Evolutionary conservation across 164 flowering plant species (phyloP).

Genomic region (Aristolochia fimbriata): DNA sequence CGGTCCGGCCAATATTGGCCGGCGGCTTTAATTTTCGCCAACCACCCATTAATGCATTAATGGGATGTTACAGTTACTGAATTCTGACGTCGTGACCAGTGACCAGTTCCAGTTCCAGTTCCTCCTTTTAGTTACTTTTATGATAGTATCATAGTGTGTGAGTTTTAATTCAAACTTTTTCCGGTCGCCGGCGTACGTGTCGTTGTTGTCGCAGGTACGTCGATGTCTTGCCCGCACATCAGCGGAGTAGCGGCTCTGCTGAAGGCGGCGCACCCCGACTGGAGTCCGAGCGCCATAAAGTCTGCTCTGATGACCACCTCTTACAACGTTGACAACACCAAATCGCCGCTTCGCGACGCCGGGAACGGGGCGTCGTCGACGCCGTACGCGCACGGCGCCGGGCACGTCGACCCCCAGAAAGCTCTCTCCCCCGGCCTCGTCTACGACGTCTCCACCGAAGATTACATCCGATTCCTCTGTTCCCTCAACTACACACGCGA

Average conservation of each 20-base stretch:
- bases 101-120: too few relatives aligned
- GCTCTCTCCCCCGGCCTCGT: constrained; percentile 80
- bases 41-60: too few relatives aligned
- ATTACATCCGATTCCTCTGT: constrained; percentile 63
- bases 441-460: constrained; percentile 44
- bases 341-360: constrained; percentile 49
- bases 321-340: constrained; percentile 56
- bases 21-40: too few relatives aligned
- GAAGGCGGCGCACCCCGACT: constrained; percentile 68
- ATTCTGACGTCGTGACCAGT: too few relatives aligned
- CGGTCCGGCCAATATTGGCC: too few relatives aligned
- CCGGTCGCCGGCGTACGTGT: too few relatives aligned
- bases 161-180: too few relatives aligned
- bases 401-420: constrained; percentile 65
- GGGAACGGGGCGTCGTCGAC: constrained; percentile 31
- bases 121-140: too few relatives aligned
- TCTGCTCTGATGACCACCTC: constrained; percentile 92
- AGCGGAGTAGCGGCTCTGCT: constrained; percentile 76
- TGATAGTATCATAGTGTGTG: too few relatives aligned
- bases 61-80: too few relatives aligned
- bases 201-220: constrained; percentile 43
- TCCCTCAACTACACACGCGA: constrained; percentile 37
- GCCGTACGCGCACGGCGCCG: constrained; percentile 72
- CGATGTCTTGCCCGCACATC: constrained; percentile 91
- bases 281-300: constrained; percentile 86